Conservation (phyloP, 2,329 filamentous ascomycete species). For the Pseudogymnoascus sp. region DNA sequence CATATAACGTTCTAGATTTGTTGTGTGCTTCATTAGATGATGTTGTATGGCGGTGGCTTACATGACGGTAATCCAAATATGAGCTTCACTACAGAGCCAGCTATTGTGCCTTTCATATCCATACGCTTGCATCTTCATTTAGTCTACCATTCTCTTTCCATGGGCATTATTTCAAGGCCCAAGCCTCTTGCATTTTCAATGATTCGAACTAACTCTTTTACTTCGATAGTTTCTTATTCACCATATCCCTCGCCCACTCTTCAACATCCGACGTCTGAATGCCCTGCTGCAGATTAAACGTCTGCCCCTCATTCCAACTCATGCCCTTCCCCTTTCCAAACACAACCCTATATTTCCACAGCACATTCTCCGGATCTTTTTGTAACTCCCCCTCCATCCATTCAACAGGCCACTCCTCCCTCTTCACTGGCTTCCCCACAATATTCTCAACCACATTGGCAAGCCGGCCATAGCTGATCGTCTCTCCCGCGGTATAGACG, state of each 20-base stretch:
- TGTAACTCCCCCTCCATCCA: constrained; percentile 39
- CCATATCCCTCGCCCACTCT: constrained; percentile 24
- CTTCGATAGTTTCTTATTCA: background rate
- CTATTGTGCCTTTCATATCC: background rate
- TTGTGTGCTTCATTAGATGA: background rate
- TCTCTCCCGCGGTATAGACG: constrained; percentile 56
- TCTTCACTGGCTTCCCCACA: constrained; percentile 35
- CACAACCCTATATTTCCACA: constrained; percentile 54
- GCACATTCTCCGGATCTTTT: constrained; percentile 38
- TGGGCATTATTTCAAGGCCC: background rate
- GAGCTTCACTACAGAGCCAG: background rate
- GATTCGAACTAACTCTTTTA: background rate
- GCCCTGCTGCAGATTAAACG: constrained; percentile 44
- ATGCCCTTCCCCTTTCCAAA: constrained; percentile 54
- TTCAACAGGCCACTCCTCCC: constrained; percentile 43
- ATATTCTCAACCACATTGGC: constrained; percentile 45
- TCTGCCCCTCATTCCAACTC: constrained; percentile 47
- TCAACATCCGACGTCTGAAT: constrained; percentile 40
- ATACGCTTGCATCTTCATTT: background rate
- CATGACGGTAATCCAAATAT: background rate
- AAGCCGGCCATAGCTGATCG: constrained; percentile 48
- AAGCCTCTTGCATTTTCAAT: background rate
- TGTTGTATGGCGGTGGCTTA: background rate
- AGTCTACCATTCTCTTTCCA: background rate
- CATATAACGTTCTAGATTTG: background rate